phyloP scores from a whole-genome alignment of 176 grass and related monocot genomes.

The Saccharum officinarum region DNA sequence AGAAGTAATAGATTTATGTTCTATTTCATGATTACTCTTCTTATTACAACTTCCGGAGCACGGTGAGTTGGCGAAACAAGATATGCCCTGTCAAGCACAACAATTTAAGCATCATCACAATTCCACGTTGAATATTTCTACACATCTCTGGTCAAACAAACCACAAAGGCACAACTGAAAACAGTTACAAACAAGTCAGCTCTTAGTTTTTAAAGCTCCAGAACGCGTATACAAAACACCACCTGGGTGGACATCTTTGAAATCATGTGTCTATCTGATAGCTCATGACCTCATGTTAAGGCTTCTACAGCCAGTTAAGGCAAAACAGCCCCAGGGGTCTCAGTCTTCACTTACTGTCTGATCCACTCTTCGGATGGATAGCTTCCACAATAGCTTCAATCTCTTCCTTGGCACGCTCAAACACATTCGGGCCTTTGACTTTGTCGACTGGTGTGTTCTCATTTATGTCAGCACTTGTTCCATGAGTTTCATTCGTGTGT shows the following conservation, averaged over 20 bases:
- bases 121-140: background rate
- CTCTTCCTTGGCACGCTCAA: constrained; percentile 84
- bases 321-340: background rate
- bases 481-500: constrained; percentile 67
- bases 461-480: constrained; percentile 59
- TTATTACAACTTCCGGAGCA: background rate
- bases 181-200: constrained; percentile 22
- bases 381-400: constrained; percentile 70
- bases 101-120: background rate
- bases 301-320: background rate
- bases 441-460: constrained; percentile 56
- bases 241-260: background rate
- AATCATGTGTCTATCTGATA: background rate
- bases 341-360: constrained; percentile 41
- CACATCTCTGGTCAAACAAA: constrained; percentile 12
- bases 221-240: background rate
- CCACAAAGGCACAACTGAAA: background rate
- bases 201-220: background rate
- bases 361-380: constrained; percentile 54
- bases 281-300: background rate
- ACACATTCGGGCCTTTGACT: constrained; percentile 72
- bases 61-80: background rate
- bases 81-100: background rate
- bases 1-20: background rate
- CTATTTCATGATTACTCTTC: background rate